Percentiles rank a stretch among this genome's conserved stretches.
Evolutionary conservation across 179 eudicot genomes (phyloP).

Genomic region (Sideroxylon spinosum): DNA sequence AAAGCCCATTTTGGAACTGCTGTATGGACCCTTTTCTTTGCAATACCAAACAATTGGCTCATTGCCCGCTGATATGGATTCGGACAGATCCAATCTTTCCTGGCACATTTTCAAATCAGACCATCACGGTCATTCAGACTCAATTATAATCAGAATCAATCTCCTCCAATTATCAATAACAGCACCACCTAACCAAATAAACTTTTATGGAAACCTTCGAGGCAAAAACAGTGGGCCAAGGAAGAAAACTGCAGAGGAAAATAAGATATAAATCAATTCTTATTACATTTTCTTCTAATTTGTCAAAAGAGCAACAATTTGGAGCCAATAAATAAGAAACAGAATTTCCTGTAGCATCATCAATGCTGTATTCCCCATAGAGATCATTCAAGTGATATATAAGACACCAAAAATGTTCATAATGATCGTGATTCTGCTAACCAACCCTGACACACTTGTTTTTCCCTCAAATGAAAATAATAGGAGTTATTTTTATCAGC

Average conservation of each 20-base stretch:
- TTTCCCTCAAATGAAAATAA: no score
- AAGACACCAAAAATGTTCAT: background rate
- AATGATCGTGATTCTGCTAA: background rate
- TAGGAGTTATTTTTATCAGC: constrained; percentile 18
- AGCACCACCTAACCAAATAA: background rate
- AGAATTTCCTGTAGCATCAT: background rate
- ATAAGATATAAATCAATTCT: no score
- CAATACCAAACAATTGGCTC: no score
- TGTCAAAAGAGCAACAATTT: background rate
- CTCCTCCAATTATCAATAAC: no score
- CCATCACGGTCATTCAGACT: no score
- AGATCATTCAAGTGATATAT: background rate
- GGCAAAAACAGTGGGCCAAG: background rate
- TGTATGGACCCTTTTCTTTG: no score
- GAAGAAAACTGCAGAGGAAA: background rate
- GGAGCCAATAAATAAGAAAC: background rate
- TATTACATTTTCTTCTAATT: background rate
- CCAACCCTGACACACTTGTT: background rate
- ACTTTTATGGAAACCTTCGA: background rate
- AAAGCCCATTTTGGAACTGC: no score
- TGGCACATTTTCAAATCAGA: no score
- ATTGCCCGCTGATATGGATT: no score
- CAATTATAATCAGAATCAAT: no score
- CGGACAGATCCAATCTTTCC: no score
- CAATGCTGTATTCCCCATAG: background rate